These are phyloP conservation scores for Epicoccum sorghinum DNA, from an alignment of 2,329 filamentous ascomycete species.

Conservation along the genomic window DNA sequence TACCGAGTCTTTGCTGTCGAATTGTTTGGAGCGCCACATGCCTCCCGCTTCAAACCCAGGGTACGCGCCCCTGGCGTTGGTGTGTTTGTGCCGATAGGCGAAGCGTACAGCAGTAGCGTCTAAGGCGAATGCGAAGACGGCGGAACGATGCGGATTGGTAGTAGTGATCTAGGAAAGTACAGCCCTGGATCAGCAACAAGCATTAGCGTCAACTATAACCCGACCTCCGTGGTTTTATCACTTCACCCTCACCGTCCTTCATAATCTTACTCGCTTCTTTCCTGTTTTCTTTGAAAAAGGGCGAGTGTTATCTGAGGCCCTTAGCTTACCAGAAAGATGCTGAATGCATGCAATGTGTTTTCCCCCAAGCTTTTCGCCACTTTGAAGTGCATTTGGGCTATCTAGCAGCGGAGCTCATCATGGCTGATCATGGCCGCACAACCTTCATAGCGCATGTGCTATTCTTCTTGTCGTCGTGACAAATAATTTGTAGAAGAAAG, in stretches of 20 bases:
- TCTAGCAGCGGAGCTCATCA: too few species aligned
- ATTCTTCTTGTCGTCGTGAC: too few species aligned
- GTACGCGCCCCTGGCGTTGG: background rate
- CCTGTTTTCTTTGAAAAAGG: background rate
- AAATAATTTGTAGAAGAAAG: too few species aligned
- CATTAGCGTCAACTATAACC: conserved; percentile 12
- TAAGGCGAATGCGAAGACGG: background rate
- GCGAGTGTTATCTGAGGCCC: background rate
- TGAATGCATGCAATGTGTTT: background rate
- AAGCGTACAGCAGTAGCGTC: background rate
- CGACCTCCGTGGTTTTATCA: background rate
- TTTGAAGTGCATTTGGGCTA: too few species aligned
- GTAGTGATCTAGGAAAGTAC: background rate
- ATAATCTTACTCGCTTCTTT: background rate
- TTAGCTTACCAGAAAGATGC: background rate
- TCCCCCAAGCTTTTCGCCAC: too few species aligned
- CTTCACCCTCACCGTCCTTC: background rate
- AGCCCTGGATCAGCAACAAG: conserved; percentile 3
- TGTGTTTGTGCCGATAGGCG: background rate
- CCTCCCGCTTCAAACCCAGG: background rate
- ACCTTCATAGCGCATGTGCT: too few species aligned
- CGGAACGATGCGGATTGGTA: background rate
- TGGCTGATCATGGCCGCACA: too few species aligned
- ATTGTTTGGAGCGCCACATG: background rate
- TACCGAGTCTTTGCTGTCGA: background rate